Conservation (phyloP, 495 filamentous ascomycete species). For the Polyplosphaeria fusca region DNA sequence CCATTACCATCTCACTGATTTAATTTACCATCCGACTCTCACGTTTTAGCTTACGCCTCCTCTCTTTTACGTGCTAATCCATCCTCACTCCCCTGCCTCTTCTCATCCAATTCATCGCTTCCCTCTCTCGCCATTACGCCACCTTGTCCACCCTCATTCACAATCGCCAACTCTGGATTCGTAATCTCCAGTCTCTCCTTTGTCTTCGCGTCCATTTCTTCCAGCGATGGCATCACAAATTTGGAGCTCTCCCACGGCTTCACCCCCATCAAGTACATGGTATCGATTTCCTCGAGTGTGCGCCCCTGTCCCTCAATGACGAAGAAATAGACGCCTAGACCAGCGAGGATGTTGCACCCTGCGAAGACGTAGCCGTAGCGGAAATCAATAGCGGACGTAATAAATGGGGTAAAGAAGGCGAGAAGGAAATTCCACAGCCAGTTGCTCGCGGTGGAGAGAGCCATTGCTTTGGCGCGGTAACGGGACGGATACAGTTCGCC, state of each 20-base stretch:
- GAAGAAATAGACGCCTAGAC: conserved; percentile 73
- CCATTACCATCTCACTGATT: neutral
- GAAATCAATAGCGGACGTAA: conserved; percentile 60
- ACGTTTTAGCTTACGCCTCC: neutral
- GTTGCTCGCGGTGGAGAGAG: conserved; percentile 72
- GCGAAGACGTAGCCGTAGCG: conserved; percentile 80
- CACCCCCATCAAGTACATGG: conserved; percentile 73
- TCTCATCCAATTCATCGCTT: neutral
- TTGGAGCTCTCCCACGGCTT: conserved; percentile 43
- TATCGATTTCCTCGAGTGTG: conserved; percentile 77
- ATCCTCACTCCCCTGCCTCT: neutral
- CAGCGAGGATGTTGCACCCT: conserved; percentile 61
- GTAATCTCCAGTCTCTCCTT: conserved; percentile 12
- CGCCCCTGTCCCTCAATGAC: conserved; percentile 67
- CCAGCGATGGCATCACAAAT: conserved; percentile 45
- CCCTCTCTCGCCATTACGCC: neutral
- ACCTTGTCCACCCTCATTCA: neutral
- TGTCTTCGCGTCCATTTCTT: conserved; percentile 1
- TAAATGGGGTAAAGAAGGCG: neutral
- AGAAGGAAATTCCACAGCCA: conserved; percentile 91
- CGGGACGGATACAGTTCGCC: conserved; percentile 77
- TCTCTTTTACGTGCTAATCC: neutral
- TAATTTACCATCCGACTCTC: neutral
- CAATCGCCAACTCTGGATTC: conserved; percentile 7
- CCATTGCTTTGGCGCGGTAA: conserved; percentile 71